These are phyloP conservation scores for Cokeromyces recurvatus DNA, from an alignment of 371 early-diverging fungal genomes.

Conservation along the genomic window DNA sequence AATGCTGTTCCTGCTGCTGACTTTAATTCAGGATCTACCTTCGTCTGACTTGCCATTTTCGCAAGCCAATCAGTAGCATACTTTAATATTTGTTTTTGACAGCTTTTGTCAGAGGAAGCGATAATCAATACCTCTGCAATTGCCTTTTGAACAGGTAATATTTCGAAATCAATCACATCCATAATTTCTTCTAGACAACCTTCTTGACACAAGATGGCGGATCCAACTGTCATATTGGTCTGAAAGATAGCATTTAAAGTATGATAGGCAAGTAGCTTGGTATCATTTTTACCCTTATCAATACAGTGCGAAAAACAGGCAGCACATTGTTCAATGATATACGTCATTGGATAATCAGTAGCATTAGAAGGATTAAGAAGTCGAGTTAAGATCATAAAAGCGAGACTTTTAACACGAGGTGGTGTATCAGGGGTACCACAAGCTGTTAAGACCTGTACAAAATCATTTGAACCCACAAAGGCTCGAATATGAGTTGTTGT, in stretches of 20 bases:
- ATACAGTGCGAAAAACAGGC: conserved; percentile 37
- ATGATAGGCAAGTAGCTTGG: conserved; percentile 45
- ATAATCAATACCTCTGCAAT: conserved; percentile 59
- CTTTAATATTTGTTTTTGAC: conserved; percentile 51
- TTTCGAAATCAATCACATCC: conserved; percentile 69
- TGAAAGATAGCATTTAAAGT: conserved; percentile 64
- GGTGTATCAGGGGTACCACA: conserved; percentile 27
- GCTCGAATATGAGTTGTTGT: conserved; percentile 5
- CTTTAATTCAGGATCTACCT: conserved; percentile 47
- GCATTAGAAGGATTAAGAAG: conserved; percentile 26
- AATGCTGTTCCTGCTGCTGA: conserved; percentile 59
- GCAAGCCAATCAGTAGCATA: conserved; percentile 54
- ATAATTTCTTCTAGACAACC: conserved; percentile 65
- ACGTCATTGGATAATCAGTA: conserved; percentile 18
- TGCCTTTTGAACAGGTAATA: conserved; percentile 54
- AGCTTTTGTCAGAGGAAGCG: conserved; percentile 65
- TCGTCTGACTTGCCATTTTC: conserved; percentile 38
- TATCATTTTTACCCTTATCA: conserved; percentile 36
- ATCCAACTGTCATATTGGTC: conserved; percentile 55
- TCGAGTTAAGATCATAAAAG: conserved; percentile 37
- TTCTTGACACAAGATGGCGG: conserved; percentile 54
- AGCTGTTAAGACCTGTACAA: conserved; percentile 28
- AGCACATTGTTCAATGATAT: conserved; percentile 36
- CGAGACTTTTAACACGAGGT: conserved; percentile 25
- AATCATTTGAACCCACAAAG: conserved; percentile 27